Conservation (phyloP, 768 basidiomycete species). For the Lentinus brumalis region DNA sequence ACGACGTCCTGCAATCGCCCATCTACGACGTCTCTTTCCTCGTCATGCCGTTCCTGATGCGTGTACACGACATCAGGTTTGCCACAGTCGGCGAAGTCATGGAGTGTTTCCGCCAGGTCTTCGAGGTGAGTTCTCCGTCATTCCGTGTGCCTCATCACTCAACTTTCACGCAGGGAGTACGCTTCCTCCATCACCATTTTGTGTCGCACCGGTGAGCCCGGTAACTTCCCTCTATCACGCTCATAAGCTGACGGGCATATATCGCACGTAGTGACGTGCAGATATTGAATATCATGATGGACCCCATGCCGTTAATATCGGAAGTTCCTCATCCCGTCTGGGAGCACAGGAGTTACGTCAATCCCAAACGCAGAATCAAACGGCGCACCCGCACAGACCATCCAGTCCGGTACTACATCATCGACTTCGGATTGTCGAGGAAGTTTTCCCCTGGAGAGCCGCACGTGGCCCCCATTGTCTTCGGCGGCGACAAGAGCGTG, state of each 20-base stretch:
- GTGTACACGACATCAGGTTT: slow-evolving; percentile 32
- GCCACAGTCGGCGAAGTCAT: slow-evolving; percentile 38
- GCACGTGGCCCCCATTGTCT: slow-evolving; percentile 21
- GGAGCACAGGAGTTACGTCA: background rate
- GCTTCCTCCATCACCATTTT: slow-evolving; percentile 38
- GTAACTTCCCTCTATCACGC: too few relatives aligned
- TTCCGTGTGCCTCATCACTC: background rate
- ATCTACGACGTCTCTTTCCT: slow-evolving; percentile 20
- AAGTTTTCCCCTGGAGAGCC: background rate
- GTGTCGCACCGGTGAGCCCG: slow-evolving; percentile 38
- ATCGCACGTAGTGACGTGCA: slow-evolving; percentile 9
- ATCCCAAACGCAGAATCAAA: slow-evolving; percentile 4
- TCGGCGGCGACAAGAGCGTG: background rate
- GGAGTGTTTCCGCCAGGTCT: slow-evolving; percentile 34
- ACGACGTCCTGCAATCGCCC: slow-evolving; percentile 23
- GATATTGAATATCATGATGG: slow-evolving; percentile 18
- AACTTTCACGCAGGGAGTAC: slow-evolving; percentile 29
- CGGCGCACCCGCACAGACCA: slow-evolving; percentile 20
- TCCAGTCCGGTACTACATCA: slow-evolving; percentile 28
- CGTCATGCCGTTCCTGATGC: slow-evolving; percentile 36
- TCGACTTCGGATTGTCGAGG: slow-evolving; percentile 25
- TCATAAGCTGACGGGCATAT: background rate
- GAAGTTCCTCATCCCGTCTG: slow-evolving; percentile 16
- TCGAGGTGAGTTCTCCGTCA: slow-evolving; percentile 27
- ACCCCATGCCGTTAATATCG: slow-evolving; percentile 21